Conservation (phyloP, 352 stramenopile species). For the Phytophthora palmivora region DNA sequence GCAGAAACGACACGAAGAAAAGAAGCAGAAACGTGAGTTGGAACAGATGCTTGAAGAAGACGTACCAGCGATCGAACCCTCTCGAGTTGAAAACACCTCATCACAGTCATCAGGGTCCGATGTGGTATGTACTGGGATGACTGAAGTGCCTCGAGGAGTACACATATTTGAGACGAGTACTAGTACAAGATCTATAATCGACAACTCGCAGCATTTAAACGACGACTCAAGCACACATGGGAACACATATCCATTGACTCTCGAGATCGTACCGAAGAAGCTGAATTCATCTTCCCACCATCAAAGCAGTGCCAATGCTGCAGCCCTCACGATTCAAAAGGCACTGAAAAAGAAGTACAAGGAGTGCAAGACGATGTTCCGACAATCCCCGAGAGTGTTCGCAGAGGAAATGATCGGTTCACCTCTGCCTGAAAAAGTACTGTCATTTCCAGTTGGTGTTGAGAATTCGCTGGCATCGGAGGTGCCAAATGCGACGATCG, state of each 20-base stretch:
- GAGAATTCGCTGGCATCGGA: neutral
- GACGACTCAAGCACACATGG: neutral
- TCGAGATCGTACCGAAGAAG: slow-evolving; percentile 23
- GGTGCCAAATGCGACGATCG: neutral
- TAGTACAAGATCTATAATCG: neutral
- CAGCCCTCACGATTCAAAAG: slow-evolving; percentile 54
- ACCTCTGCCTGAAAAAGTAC: neutral
- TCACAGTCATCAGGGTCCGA: neutral
- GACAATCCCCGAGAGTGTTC: slow-evolving; percentile 53
- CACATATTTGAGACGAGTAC: neutral
- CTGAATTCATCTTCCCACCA: slow-evolving; percentile 6
- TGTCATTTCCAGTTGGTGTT: neutral
- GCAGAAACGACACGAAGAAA: slow-evolving; percentile 20
- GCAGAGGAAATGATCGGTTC: slow-evolving; percentile 31
- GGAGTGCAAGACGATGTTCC: slow-evolving; percentile 50
- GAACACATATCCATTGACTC: neutral
- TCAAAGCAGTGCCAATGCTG: slow-evolving; percentile 25
- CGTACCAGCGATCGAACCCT: neutral
- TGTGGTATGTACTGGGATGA: neutral
- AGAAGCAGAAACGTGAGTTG: slow-evolving; percentile 26
- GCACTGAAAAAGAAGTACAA: slow-evolving; percentile 54
- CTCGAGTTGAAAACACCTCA: neutral
- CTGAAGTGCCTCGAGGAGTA: neutral
- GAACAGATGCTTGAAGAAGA: neutral
- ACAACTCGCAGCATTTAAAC: neutral